A percentile compares a stretch with the other conserved stretches of the same genome.
Evolutionary conservation across 768 basidiomycete species (phyloP).

Genomic region (Harrya chromipes): DNA sequence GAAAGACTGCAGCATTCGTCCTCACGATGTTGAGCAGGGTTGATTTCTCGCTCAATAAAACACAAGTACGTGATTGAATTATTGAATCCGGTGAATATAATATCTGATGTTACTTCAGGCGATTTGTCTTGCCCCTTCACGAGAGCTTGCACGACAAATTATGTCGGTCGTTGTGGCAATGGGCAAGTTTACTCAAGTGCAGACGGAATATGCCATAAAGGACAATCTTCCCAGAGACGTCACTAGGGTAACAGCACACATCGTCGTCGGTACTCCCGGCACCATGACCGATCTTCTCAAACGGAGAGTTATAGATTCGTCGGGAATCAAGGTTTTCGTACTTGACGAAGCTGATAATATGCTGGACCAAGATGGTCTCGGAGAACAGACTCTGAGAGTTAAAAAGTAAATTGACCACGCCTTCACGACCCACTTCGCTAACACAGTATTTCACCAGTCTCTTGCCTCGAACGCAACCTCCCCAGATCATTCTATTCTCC

Average conservation of each 20-base stretch:
- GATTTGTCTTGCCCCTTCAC: constrained; percentile 94
- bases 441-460: constrained; percentile 39
- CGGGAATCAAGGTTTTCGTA: constrained; percentile 86
- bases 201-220: constrained; percentile 95
- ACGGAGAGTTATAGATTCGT: constrained; percentile 73
- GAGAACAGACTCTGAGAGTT: constrained; percentile 89
- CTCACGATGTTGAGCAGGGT: constrained; percentile 95
- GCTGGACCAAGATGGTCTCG: constrained; percentile 91
- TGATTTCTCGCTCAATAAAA: constrained; percentile 76
- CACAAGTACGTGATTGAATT: constrained; percentile 57
- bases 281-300: constrained; percentile 88
- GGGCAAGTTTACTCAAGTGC: constrained; percentile 92
- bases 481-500: constrained; percentile 94
- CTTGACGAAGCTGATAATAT: constrained; percentile 99
- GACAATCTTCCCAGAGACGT: constrained; percentile 70
- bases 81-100: neutral
- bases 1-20: constrained; percentile 98
- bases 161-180: constrained; percentile 92
- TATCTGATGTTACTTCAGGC: constrained; percentile 50
- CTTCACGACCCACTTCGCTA: constrained; percentile 5
- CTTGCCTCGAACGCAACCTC: constrained; percentile 50
- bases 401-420: constrained; percentile 67
- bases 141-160: constrained; percentile 96
- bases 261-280: constrained; percentile 95
- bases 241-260: constrained; percentile 74